Evolutionary conservation across 306 rosid genomes (phyloP).

Genomic region (Sophora flavescens): DNA sequence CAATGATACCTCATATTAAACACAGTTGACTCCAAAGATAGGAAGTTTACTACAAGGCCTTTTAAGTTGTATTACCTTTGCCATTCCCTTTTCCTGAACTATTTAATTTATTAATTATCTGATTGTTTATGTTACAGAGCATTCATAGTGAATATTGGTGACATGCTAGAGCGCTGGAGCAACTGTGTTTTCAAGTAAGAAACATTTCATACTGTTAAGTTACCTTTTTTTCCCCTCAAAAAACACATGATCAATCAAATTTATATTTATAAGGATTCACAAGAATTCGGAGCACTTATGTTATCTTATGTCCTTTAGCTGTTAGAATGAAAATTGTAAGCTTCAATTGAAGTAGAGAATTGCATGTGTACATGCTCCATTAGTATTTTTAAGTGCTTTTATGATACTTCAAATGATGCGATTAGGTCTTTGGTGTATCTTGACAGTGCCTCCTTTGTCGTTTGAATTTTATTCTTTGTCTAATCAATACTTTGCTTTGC

Average conservation of each 20-base stretch:
- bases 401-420: background rate
- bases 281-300: background rate
- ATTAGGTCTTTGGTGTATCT: constrained; percentile 29
- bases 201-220: background rate
- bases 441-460: background rate
- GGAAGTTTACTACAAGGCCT: background rate
- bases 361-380: background rate
- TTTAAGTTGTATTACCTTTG: background rate
- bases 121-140: constrained; percentile 63
- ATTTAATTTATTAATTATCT: constrained; percentile 2
- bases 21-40: constrained; percentile 14
- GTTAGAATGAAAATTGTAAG: background rate
- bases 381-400: constrained; percentile 13
- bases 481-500: constrained; percentile 32
- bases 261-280: background rate
- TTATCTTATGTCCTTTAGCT: background rate
- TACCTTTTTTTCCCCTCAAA: background rate
- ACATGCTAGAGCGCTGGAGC: constrained; percentile 99
- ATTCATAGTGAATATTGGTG: constrained; percentile 92
- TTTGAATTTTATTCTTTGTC: constrained; percentile 12
- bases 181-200: constrained; percentile 84
- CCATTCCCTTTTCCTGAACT: constrained; percentile 4
- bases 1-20: background rate
- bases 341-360: background rate
- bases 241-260: background rate